Base-by-base conservation (phyloP, 305 asterid species). In the Ilex paraguariensis region DNA sequence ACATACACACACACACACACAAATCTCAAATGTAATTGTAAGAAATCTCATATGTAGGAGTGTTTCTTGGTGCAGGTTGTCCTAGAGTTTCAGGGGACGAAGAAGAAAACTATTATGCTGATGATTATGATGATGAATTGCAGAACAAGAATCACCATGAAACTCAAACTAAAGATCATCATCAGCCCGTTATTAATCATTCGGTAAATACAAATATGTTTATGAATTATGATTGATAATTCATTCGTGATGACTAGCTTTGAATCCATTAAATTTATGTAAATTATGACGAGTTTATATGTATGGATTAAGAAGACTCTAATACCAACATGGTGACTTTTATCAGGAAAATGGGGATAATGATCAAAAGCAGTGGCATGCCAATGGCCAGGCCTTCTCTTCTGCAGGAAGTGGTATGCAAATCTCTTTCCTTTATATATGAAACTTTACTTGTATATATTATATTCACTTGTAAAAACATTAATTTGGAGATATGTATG, bases 71-170 rank as follows among this genome's bases (percentile, higher is more conserved):
- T 28, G 36, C 65, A 87, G 96, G 91, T 59, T 78, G 80, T 66
- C 85, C 89, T 7, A 75, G 84, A 68, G 84, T 77, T 15, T 79
- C 58, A 10, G 95, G 91, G 14, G 95, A 85, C 30, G 90, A 77
- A 2, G 92, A 88, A 51, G 87, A 80, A 13, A 70, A 75, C 51
- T 59, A 61, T 36, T 73, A 70, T 16, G 62, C 52, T 52, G 90
- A 84, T 67, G 95, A 84, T 31, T 82, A 75, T 39, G 90, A 88
- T 17, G 90, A 84, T 28, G 90, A 84, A 55, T 78, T 82, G 75
- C 81, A 66, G 79, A 73, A 75, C 33, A 82, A 79, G 70, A 75
- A 59, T 66, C 68, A 67, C n/a, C 70, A 65, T 42, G 71, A 40
- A 14, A 67, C 65, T 56, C 54, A 50, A 52, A 4, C 54, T 12